These are phyloP conservation scores for Fomitiporia mediterranea DNA, from an alignment of 1,284 basidiomycete species.

Conservation along the genomic window DNA sequence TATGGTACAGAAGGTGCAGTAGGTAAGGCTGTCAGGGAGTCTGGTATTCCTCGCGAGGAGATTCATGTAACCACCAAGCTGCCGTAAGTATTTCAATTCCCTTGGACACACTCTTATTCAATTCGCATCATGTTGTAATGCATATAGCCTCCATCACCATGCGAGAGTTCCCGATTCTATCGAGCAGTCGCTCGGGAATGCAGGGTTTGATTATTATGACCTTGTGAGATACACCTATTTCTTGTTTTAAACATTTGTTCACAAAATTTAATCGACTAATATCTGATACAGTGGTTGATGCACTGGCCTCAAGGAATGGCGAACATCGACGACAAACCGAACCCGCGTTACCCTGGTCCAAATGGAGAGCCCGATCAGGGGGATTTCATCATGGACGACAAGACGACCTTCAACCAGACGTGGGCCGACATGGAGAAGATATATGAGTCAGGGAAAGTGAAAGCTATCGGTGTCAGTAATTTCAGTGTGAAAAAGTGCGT, in stretches of 20 bases:
- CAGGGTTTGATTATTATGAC: conserved; percentile 23
- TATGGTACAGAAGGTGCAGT: conserved; percentile 34
- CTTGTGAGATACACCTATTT: conserved; percentile 18
- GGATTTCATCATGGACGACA: conserved; percentile 33
- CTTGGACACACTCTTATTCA: not conserved
- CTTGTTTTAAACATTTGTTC: no score
- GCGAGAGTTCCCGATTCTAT: conserved; percentile 21
- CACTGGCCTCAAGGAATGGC: conserved; percentile 23
- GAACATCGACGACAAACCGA: conserved; percentile 19
- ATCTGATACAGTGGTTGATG: conserved; percentile 25
- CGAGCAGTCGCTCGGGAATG: conserved; percentile 20
- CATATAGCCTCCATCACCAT: conserved; percentile 22
- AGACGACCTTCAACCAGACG: conserved; percentile 41
- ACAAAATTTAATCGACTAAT: no score
- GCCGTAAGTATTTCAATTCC: conserved; percentile 30
- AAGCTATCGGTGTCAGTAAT: conserved; percentile 38
- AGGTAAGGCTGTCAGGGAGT: conserved; percentile 35
- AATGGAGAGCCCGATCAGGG: conserved; percentile 25
- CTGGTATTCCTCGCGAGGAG: conserved; percentile 33
- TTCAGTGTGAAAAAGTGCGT: conserved; percentile 19
- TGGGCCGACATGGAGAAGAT: conserved; percentile 51
- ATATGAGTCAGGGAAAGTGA: conserved; percentile 38
- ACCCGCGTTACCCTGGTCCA: conserved; percentile 13
- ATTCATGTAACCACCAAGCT: conserved; percentile 41
- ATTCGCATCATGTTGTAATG: not conserved